Conservation (phyloP, 139 green algal genomes). For the Tetraselmis striata region DNA sequence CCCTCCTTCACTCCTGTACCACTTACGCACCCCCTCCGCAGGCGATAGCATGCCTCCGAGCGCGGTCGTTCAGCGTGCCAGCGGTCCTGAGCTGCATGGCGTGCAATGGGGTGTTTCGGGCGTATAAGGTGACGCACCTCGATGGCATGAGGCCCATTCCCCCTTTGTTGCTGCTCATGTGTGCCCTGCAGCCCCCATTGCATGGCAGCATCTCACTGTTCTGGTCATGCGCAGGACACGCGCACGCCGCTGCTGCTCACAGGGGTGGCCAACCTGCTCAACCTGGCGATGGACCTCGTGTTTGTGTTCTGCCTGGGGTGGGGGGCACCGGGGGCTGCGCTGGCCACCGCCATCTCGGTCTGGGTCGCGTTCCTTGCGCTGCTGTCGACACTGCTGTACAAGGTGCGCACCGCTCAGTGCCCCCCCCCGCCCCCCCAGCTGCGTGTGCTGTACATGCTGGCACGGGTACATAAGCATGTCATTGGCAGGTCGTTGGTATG, state of each 20-base stretch:
- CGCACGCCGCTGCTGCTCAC: not conserved
- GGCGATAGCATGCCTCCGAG: not conserved
- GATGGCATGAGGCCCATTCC: too few relatives aligned
- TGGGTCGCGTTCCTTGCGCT: not conserved
- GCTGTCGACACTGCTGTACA: not conserved
- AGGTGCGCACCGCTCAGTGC: too few relatives aligned
- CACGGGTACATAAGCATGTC: too few relatives aligned
- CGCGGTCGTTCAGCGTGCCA: not conserved
- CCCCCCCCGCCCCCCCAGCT: too few relatives aligned
- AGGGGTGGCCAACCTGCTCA: not conserved
- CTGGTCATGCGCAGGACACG: conserved; percentile 4
- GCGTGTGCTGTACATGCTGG: too few relatives aligned
- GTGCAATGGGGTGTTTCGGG: not conserved
- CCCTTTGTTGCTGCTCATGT: too few relatives aligned
- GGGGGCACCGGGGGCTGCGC: not conserved
- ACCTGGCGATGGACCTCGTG: not conserved
- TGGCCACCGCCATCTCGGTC: not conserved
- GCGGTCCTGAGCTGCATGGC: not conserved
- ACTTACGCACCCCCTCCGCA: not conserved
- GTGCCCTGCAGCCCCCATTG: too few relatives aligned
- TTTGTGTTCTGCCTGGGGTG: not conserved
- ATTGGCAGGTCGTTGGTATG: too few relatives aligned
- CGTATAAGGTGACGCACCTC: not conserved
- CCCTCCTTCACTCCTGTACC: not conserved
- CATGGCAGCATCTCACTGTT: too few relatives aligned